These are phyloP conservation scores for Aureobasidium sp. DNA, from an alignment of 2,329 filamentous ascomycete genomes.

Conservation along the genomic window DNA sequence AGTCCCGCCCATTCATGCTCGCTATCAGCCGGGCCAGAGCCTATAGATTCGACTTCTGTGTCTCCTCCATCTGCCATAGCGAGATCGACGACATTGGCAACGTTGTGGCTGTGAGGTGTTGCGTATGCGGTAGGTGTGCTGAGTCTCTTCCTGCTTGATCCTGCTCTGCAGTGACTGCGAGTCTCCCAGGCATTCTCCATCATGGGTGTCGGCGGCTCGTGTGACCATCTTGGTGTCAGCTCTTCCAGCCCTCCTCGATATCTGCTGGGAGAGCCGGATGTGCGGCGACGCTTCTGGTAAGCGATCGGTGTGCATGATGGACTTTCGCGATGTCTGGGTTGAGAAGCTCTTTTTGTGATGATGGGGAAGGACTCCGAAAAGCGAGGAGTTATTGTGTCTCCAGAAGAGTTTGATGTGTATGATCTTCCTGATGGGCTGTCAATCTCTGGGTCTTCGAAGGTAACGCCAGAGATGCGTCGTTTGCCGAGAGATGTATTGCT, in stretches of 20 bases:
- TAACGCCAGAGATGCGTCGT: slow-evolving; percentile 23
- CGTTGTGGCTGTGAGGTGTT: slow-evolving; percentile 56
- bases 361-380: slow-evolving; percentile 7
- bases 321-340: not conserved
- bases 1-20: slow-evolving; percentile 8
- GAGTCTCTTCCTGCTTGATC: slow-evolving; percentile 38
- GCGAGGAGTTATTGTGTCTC: not conserved
- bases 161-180: slow-evolving; percentile 9
- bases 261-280: not conserved
- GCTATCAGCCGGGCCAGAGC: not conserved
- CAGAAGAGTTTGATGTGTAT: not conserved
- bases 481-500: slow-evolving; percentile 16
- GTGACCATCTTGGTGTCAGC: not conserved
- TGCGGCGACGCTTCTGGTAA: slow-evolving; percentile 8
- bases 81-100: slow-evolving; percentile 29
- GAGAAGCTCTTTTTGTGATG: not conserved
- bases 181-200: slow-evolving; percentile 3
- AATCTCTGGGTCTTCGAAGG: not conserved
- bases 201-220: slow-evolving; percentile 19
- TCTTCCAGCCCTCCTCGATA: not conserved
- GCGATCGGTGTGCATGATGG: slow-evolving; percentile 5
- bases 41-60: slow-evolving; percentile 24
- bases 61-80: slow-evolving; percentile 28
- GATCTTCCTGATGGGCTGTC: not conserved
- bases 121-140: slow-evolving; percentile 59